phyloP scores from a whole-genome alignment of 208 protist species.

The Crithidia expoeki region DNA sequence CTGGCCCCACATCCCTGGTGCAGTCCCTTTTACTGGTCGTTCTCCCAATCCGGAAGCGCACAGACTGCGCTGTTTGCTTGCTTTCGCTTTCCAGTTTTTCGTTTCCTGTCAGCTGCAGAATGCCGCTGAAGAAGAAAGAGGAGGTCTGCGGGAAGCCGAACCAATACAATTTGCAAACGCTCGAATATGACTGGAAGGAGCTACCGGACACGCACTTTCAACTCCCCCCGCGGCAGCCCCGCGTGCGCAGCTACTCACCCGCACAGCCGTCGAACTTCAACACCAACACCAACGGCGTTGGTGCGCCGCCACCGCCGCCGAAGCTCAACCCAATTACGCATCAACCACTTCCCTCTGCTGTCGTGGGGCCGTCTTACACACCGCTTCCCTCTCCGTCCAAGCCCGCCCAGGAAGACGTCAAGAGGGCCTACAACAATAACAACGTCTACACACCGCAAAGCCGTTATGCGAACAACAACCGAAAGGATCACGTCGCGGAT shows the following conservation, averaged over 20 bases:
- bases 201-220: slow-evolving; percentile 62
- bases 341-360: slow-evolving; percentile 4
- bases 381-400: slow-evolving; percentile 24
- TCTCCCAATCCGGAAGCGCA: no score
- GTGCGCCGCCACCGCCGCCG: not conserved
- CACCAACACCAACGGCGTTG: not conserved
- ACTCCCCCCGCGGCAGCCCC: slow-evolving; percentile 21
- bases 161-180: slow-evolving; percentile 79
- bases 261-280: not conserved
- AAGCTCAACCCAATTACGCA: slow-evolving; percentile 27
- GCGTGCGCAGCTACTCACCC: slow-evolving; percentile 27
- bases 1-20: no score
- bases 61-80: not conserved
- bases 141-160: slow-evolving; percentile 83
- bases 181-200: slow-evolving; percentile 76
- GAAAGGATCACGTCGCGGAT: slow-evolving; percentile 21
- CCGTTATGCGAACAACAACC: slow-evolving; percentile 12
- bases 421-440: not conserved
- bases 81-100: no score
- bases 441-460: not conserved
- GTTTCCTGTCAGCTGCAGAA: no score
- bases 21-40: no score
- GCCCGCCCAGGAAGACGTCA: slow-evolving; percentile 24
- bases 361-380: slow-evolving; percentile 10
- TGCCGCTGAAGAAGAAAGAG: slow-evolving; percentile 51